These are phyloP conservation scores for Neurospora hispaniola DNA, from an alignment of 495 filamentous ascomycete genomes.

Conservation along the genomic window DNA sequence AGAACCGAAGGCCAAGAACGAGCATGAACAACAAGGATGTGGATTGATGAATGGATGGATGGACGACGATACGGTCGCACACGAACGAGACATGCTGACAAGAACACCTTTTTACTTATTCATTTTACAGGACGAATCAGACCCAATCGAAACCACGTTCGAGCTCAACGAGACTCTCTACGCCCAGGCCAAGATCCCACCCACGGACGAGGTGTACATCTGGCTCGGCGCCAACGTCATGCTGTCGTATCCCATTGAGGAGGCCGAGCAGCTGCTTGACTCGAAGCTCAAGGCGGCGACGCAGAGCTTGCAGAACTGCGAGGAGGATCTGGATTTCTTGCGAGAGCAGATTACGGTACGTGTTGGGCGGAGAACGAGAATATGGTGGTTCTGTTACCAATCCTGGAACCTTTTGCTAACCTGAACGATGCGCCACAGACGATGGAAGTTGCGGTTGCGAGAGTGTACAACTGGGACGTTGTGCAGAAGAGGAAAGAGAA, in stretches of 20 bases:
- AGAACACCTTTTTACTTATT: background rate
- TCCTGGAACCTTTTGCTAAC: constrained; percentile 13
- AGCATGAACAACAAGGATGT: background rate
- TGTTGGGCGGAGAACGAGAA: constrained; percentile 1
- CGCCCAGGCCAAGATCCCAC: constrained; percentile 71
- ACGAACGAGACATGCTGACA: background rate
- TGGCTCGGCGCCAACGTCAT: constrained; percentile 99
- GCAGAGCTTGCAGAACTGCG: constrained; percentile 67
- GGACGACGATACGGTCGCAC: background rate
- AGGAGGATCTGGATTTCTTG: constrained; percentile 94
- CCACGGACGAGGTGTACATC: constrained; percentile 87
- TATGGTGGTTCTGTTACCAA: background rate
- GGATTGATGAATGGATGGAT: background rate
- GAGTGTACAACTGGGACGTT: constrained; percentile 99
- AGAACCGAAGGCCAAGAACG: background rate
- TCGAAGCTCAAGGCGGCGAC: constrained; percentile 74
- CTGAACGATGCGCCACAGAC: constrained; percentile 48
- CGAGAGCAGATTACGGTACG: constrained; percentile 91
- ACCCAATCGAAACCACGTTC: constrained; percentile 81
- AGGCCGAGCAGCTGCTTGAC: constrained; percentile 69
- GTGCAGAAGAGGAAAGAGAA: constrained; percentile 88
- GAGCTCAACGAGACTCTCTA: constrained; percentile 94
- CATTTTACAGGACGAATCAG: constrained; percentile 30
- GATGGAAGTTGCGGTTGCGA: constrained; percentile 87
- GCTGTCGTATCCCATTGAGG: constrained; percentile 82